Evolutionary conservation across 2,329 filamentous ascomycete species (phyloP).

Genomic region (Bipolaris sorokiniana): DNA sequence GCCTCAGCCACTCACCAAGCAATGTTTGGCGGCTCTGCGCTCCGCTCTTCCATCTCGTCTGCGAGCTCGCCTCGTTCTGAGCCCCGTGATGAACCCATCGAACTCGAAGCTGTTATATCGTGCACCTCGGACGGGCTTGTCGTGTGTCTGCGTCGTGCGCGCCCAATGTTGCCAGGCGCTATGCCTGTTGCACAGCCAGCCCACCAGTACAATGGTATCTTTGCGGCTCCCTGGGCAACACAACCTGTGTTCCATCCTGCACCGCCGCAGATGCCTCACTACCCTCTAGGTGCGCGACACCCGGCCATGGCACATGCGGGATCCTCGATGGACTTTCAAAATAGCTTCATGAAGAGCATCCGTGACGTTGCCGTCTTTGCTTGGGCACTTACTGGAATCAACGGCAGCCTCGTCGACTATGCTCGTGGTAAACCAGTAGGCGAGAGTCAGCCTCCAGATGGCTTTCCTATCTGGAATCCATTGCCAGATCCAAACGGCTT

Average conservation of each 20-base stretch:
- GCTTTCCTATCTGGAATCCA: slow-evolving; percentile 64
- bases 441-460: slow-evolving; percentile 67
- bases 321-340: slow-evolving; percentile 53
- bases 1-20: slow-evolving; percentile 43
- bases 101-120: slow-evolving; percentile 88
- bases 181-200: slow-evolving; percentile 30
- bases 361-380: slow-evolving; percentile 87
- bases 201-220: slow-evolving; percentile 62
- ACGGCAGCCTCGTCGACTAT: slow-evolving; percentile 72
- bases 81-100: slow-evolving; percentile 57
- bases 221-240: slow-evolving; percentile 79
- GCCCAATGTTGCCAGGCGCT: slow-evolving; percentile 67
- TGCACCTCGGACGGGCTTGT: slow-evolving; percentile 89
- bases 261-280: slow-evolving; percentile 46
- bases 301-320: slow-evolving; percentile 54
- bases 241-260: slow-evolving; percentile 63
- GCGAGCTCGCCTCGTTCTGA: slow-evolving; percentile 34
- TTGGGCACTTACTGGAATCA: slow-evolving; percentile 81
- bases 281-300: slow-evolving; percentile 44
- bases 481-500: slow-evolving; percentile 23
- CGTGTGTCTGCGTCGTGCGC: slow-evolving; percentile 76
- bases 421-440: slow-evolving; percentile 66
- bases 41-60: slow-evolving; percentile 40
- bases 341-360: slow-evolving; percentile 78
- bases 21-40: slow-evolving; percentile 36